Conservation (phyloP, 257 asterid species). For the Solanum acaule region DNA sequence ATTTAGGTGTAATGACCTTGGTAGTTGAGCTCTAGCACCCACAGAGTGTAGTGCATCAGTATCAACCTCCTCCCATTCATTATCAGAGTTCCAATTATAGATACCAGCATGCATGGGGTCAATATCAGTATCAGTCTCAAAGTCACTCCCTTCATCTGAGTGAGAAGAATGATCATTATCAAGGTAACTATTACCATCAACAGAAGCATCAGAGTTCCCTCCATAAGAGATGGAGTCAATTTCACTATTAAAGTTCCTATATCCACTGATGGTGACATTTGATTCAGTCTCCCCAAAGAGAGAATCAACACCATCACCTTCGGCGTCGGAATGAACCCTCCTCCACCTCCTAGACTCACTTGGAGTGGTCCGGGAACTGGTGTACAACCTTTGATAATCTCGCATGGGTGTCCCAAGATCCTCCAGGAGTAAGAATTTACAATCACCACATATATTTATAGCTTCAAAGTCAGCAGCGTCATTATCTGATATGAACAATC, state of each 20-base stretch:
- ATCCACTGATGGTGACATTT: constrained; percentile 56
- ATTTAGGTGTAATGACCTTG: constrained; percentile 9
- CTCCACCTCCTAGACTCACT: constrained; percentile 65
- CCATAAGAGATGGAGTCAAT: constrained; percentile 57
- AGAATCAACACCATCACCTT: constrained; percentile 79
- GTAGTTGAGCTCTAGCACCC: constrained; percentile 17
- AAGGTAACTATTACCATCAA: constrained; percentile 49
- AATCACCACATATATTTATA: constrained; percentile 57
- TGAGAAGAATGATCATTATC: constrained; percentile 36
- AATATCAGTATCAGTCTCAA: constrained; percentile 69
- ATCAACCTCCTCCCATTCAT: constrained; percentile 63
- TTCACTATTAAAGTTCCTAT: constrained; percentile 44
- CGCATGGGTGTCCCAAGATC: constrained; percentile 47
- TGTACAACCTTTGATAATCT: constrained; percentile 34
- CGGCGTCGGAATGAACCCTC: constrained; percentile 58
- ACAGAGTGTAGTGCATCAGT: constrained; percentile 26
- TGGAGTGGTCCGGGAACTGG: constrained; percentile 49
- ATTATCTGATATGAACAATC: constrained; percentile 26
- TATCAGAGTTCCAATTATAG: constrained; percentile 60
- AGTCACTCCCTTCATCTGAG: constrained; percentile 43
- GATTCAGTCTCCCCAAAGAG: constrained; percentile 68
- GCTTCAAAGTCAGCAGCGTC: constrained; percentile 36
- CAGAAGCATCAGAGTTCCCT: constrained; percentile 69
- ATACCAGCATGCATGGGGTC: constrained; percentile 92
- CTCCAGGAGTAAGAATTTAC: constrained; percentile 70